These are phyloP conservation scores for Phytophthora ramorum DNA, from an alignment of 352 stramenopile genomes.

Conservation along the genomic window DNA sequence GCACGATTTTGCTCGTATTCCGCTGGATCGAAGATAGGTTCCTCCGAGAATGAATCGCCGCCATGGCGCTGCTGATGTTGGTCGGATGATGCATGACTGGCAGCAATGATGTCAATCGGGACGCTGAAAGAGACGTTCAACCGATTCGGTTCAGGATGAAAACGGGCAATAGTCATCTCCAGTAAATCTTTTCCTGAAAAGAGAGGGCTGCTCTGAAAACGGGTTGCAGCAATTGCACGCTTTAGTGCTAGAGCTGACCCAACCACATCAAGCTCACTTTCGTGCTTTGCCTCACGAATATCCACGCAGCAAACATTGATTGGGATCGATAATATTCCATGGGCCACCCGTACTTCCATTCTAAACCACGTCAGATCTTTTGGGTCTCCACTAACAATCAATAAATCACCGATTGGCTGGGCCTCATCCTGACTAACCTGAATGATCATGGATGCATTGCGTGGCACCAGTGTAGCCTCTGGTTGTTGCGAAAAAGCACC, in stretches of 20 bases:
- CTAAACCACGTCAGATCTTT: constrained; percentile 26
- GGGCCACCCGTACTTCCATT: constrained; percentile 16
- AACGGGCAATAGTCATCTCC: constrained; percentile 10
- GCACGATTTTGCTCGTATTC: not conserved
- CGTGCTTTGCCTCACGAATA: constrained; percentile 9
- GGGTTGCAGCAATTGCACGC: constrained; percentile 14
- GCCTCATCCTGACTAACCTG: constrained; percentile 1
- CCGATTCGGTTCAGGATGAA: not conserved
- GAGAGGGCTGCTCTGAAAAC: constrained; percentile 14
- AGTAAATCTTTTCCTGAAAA: constrained; percentile 28
- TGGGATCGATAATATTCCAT: constrained; percentile 30
- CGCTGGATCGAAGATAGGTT: not conserved
- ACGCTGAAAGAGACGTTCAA: constrained; percentile 5
- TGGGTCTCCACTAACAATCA: constrained; percentile 16
- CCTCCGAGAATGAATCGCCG: not conserved
- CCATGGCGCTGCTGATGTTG: not conserved
- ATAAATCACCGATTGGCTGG: constrained; percentile 17
- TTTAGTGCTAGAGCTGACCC: constrained; percentile 20
- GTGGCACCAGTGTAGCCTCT: constrained; percentile 1
- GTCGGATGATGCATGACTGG: constrained; percentile 4
- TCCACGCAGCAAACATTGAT: constrained; percentile 34
- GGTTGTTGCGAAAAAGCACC: not conserved
- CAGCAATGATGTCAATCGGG: constrained; percentile 15
- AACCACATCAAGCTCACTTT: constrained; percentile 29
- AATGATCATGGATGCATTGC: constrained; percentile 10